Percentiles rank a stretch among this genome's conserved stretches.
phyloP scores from a whole-genome alignment of 1,284 basidiomycete genomes.

The Ustilago sp. region DNA sequence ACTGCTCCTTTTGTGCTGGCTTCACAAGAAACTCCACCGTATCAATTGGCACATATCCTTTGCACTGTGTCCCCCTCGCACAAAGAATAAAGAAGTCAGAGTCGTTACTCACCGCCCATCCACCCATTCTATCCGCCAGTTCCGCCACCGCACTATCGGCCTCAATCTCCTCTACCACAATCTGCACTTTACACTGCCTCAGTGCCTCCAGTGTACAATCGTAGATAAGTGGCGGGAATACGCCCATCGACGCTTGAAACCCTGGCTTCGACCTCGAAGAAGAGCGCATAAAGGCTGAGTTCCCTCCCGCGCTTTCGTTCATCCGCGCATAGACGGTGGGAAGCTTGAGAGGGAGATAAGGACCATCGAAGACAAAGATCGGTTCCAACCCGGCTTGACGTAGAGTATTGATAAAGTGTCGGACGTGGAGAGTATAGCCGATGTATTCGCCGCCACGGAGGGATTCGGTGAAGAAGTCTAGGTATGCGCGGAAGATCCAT shows the following conservation, averaged over 20 bases:
- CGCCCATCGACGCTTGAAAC: conserved; percentile 45
- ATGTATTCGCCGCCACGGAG: conserved; percentile 51
- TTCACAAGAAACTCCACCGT: conserved; percentile 50
- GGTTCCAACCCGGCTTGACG: conserved; percentile 45
- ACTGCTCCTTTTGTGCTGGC: conserved; percentile 11
- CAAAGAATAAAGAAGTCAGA: conserved; percentile 64
- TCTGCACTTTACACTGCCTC: conserved; percentile 32
- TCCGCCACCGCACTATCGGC: conserved; percentile 60
- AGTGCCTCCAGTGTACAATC: conserved; percentile 48
- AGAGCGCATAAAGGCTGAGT: conserved; percentile 57
- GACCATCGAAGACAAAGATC: conserved; percentile 64
- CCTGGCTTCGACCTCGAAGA: conserved; percentile 34
- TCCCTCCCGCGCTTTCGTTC: conserved; percentile 25
- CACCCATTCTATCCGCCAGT: conserved; percentile 47
- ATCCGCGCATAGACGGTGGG: conserved; percentile 42
- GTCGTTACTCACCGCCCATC: conserved; percentile 59
- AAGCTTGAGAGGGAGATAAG: conserved; percentile 52
- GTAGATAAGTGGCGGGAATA: conserved; percentile 51
- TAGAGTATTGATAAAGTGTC: conserved; percentile 27
- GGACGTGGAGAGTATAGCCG: conserved; percentile 31
- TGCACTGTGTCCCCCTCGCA: conserved; percentile 43
- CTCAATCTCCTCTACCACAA: conserved; percentile 53
- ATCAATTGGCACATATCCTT: conserved; percentile 59
- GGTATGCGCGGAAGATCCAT: conserved; percentile 56
- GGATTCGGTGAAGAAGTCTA: conserved; percentile 50